Base-by-base conservation (phyloP, 768 basidiomycete genomes). In the Thelephora ganbajun region DNA sequence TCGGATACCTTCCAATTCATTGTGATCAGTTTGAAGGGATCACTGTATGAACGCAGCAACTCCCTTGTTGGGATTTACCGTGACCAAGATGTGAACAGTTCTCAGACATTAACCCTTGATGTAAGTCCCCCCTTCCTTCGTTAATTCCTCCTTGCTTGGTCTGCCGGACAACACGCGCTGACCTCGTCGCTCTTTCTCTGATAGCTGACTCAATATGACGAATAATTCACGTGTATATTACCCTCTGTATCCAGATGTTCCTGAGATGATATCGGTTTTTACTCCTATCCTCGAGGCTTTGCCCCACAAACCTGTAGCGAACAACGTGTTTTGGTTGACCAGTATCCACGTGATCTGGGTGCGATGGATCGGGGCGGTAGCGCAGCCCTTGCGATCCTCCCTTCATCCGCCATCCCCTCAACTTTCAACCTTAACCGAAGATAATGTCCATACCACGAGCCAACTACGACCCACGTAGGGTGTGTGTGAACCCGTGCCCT, bases 1-100 rank as follows among this genome's bases (percentile, higher is more conserved):
- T 88, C 88, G 0, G 76, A 81, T 41, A 63, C 70, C 1, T 94
- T 97, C 73, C 93, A 97, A 62, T 98, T 97, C 62, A 79, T 99
- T 49, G 93, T 98, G 48, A 99, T 99, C 69, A 92, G 90, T 61
- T 70, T 98, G 61, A 98, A 98, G 63, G 85, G 83, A 37, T 89
- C 91, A 0, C 64, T 98, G 51, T 94, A 93, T 56, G 92, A 94
- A 61, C 77, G 81, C 14, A 87, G 91, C 9, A 76, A 89, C 53
- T 89, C 90, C 1, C 70, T 97, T 39, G 91, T 97, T 20, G 93
- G 93, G 3, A 90, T 96, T 34, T 92, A 91, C 63, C 78, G 93
- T 14, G 91, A 96, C 56, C 93, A 97, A 58, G 89, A 89, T 11
- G 76, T 89, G 50, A 94, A 94, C 56, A 92, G 89, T 56, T 96